Evolutionary conservation across 1,284 basidiomycete genomes (phyloP), one percentile per base, ranked within the genome.

Genomic region (Pseudozyma hubeiensis): DNA sequence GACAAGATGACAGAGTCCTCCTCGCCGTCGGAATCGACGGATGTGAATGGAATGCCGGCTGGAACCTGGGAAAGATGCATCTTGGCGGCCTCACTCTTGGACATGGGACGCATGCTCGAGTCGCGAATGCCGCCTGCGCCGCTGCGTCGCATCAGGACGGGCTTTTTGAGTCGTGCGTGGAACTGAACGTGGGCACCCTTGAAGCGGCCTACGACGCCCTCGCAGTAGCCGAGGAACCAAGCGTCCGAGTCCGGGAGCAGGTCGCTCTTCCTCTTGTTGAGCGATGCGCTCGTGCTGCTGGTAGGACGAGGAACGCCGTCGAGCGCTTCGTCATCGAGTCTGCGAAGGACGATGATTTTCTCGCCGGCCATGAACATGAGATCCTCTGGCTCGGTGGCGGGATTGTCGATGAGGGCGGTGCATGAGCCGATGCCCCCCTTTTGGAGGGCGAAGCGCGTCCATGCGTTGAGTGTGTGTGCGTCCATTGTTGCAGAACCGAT

Each of bases 151-250:
- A 81, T 80, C 46, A 81, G 49, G 70, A 94, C 87, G 0, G 92
- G 91, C 66, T 90, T 90, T 86, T 94, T 94, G 75, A 94, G 88
- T 70, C 90, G 91, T 4, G 88, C 88, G 75, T 90, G 89, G 77
- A 94, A 92, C 17, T 86, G 87, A 11, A 96, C 92, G 70, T 91
- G 87, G 13, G 85, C 80, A 3, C 88, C 89, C 35, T 88, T 87
- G 83, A 96, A 94, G 44, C 90, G 89, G 14, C 94, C 94, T 3
- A 96, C 91, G 48, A 96, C 92, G 53, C 92, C 93, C 86, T 97
- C 94, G 82, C 94, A 97, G 77, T 91, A 91, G 0, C 92, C 92
- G 34, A 67, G 64, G 48, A 73, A 73, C 70, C 70, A 68, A 4
- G 64, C 60, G 31, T 67, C 70, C 4, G 64, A 55, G 37, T 68